Conservation (phyloP, 2,329 filamentous ascomycete genomes). For the Acephala macrosclerotiorum region DNA sequence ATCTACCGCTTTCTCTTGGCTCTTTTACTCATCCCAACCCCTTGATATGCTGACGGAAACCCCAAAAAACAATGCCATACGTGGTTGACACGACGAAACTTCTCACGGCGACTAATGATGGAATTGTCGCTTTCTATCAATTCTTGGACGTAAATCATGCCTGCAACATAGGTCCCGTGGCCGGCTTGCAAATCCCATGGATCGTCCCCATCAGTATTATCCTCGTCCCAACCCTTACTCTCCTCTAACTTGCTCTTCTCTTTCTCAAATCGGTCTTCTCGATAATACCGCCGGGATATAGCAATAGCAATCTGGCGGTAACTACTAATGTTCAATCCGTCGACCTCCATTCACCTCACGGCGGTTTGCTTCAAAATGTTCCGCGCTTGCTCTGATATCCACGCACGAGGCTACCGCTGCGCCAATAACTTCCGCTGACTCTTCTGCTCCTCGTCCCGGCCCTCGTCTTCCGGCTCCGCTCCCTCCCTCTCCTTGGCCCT, state of each 20-base stretch:
- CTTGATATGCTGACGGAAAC: conserved; percentile 19
- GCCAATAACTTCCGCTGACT: background rate
- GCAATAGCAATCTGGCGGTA: conserved; percentile 17
- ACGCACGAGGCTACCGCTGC: background rate
- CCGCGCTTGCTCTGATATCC: conserved; percentile 12
- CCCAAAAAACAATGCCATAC: conserved; percentile 23
- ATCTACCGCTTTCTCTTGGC: conserved; percentile 21
- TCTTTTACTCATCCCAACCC: conserved; percentile 18
- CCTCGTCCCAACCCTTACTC: conserved; percentile 17
- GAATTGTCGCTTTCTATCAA: conserved; percentile 27
- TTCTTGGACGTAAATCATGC: conserved; percentile 18
- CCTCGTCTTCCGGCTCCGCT: background rate
- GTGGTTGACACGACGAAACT: conserved; percentile 17
- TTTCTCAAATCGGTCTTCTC: conserved; percentile 16
- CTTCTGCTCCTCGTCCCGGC: background rate
- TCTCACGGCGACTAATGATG: conserved; percentile 22
- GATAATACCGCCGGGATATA: conserved; percentile 17
- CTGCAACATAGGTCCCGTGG: background rate
- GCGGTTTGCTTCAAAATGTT: conserved; percentile 22
- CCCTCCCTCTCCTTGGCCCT: background rate
- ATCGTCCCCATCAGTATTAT: conserved; percentile 11
- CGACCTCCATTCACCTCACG: conserved; percentile 10
- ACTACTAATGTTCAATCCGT: conserved; percentile 22
- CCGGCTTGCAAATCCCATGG: conserved; percentile 8
- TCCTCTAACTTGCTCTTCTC: conserved; percentile 19